Evolutionary conservation across 1,284 basidiomycete genomes (phyloP), one percentile per base, ranked within the genome.

Genomic region (Uromyces viciae-fabae): DNA sequence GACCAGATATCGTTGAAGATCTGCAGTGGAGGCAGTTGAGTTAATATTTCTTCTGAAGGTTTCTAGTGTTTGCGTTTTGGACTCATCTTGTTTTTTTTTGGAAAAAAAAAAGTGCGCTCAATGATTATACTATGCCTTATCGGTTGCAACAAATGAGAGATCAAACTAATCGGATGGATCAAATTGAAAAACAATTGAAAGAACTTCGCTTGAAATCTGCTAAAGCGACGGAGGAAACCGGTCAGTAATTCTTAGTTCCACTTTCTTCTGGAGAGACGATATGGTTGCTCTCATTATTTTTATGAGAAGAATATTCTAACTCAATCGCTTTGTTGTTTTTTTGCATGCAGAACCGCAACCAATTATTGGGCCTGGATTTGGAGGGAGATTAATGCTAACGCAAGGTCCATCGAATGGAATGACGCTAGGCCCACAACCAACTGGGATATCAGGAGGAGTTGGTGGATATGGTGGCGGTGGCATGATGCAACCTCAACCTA

Each of bases 1-100:
- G 93, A 56, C 90, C 94, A 0, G 97, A 99, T 86, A 88, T 95
- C 81, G 94, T 98, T 43, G 93, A 95, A 87, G 96, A 98, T 87
- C 88, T 97, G 54, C 93, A 93, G 83, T 99, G 97, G 97, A 91
- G 94, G 85, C 92, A 97, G 93, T 85, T 73, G 14, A 31, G 28
- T 40, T 56, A 58, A 28, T 40, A 25, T 56, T 40, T 43, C 46
- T 40, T 33, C 22, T 68, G 40, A 19, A 89, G 89, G 90, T 91
- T 75, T 36, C 25, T 7, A 43, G 15, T 54, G 25, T 87, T 85
- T 66, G 40, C 49, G 62, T 22, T 3, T 42, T 54, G 49, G 8
- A 22, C n/a, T 62, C 40, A 7, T 68, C 40, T 68, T 68, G 31
- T 25, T 17, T 33, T 42, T 25, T 36, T 79, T 76, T 73, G n/a